Evolutionary conservation across 2,329 filamentous ascomycete genomes (phyloP), one percentile per base, ranked within the genome.

Genomic region (Botrytis paeoniae): DNA sequence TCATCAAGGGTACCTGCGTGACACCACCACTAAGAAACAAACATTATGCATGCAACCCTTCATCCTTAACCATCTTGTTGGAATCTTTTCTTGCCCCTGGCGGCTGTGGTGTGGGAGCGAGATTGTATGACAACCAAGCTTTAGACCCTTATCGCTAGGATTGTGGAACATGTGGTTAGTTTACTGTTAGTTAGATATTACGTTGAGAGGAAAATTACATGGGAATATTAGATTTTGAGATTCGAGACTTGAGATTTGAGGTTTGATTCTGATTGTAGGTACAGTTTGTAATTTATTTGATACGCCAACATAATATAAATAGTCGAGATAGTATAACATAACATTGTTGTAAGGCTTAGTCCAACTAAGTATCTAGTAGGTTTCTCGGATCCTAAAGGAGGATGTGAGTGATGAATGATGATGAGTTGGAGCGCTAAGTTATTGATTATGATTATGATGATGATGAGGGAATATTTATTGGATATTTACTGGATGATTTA

Each of bases 21-120:
- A 68, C 18, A 59, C 45, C 32, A 35, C 25, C 14, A 39, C 32
- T 35, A 45, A 41, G 29, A 43, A 66, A n/a, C 9, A 16, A 57
- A 51, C 22, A n/a, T 14, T 43, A 66, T 68, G 61, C 43, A 65
- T 51, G 69, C 32, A 65, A 71, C 41, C 32, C 48, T 69, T 57
- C 37, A 69, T 69, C 65, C 16, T 59, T 57, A 69, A 57, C 65
- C 65, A 69, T 69, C 48, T 25, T 69, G 48, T 57, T 69, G 48
- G 65, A 57, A 57, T 57, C 29, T 14, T 25, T 57, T 29, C 25
- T 18, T 57, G 20, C 59, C 60, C 61, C 69, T 71, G 59, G 69
- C 59, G 37, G 59, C 32, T 57, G 69, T 35, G 64, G 12, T 69
- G 65, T 57, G 29, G 9, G n/a, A 69, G 10, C 35, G 29, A 69